Conservation (phyloP, 441 rosid species). For the Monsonia emarginata region DNA sequence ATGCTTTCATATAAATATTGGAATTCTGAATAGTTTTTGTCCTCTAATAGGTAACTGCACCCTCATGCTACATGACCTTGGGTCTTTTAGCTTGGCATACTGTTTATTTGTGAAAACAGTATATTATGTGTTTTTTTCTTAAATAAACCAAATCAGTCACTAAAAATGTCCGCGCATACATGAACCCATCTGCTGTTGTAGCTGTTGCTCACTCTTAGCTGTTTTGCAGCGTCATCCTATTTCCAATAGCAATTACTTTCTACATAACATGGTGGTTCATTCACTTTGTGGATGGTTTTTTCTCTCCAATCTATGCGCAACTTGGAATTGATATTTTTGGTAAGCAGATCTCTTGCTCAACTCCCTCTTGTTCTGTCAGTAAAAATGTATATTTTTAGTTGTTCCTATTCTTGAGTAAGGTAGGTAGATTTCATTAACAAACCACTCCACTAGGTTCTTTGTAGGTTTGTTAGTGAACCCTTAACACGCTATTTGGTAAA, state of each 20-base stretch:
- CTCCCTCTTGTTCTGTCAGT: neutral
- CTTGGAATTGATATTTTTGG: constrained; percentile 88
- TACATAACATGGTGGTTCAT: constrained; percentile 98
- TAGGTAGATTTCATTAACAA: neutral
- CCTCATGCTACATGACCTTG: neutral
- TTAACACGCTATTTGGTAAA: neutral
- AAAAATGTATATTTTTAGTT: neutral
- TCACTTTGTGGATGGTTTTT: constrained; percentile 93
- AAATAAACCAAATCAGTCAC: neutral
- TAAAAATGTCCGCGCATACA: neutral
- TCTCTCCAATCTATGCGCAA: constrained; percentile 85
- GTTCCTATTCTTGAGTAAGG: neutral
- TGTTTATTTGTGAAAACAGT: neutral
- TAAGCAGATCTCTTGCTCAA: constrained; percentile 25
- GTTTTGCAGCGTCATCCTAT: constrained; percentile 77
- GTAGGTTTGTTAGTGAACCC: too few relatives aligned
- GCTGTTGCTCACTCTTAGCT: constrained; percentile 15
- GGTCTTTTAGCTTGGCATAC: neutral
- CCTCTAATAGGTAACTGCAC: neutral
- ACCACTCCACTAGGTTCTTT: neutral
- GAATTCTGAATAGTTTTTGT: neutral
- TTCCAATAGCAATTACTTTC: constrained; percentile 88
- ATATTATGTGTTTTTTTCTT: neutral
- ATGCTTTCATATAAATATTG: neutral
- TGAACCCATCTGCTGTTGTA: constrained; percentile 5